Evolutionary conservation across 305 asterid genomes (phyloP), one percentile per base, ranked within the genome.

Genomic region (Fraxinus sp.): DNA sequence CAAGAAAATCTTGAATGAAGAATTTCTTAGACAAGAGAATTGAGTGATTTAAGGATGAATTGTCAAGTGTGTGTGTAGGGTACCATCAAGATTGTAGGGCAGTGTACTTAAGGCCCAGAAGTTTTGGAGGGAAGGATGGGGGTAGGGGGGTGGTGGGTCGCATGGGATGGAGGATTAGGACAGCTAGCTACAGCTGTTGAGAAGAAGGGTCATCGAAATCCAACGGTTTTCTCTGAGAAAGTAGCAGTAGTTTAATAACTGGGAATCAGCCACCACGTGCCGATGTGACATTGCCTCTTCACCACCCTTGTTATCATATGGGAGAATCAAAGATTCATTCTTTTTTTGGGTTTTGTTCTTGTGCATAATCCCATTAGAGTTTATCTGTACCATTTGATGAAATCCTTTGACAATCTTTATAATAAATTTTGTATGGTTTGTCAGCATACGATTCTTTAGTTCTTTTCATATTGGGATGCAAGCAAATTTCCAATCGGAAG

Each of bases 101-200:
- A 41, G 10, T 20, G 74, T 77, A 30, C 28, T 84, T 70, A 30
- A 75, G 89, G 86, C 52, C 74, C 74, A 77, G 80, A 84, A 80
- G 22, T 66, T 77, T 85, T 66, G 84, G 85, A 43, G 90, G 79
- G 87, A 22, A 82, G 72, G 75, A 70, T 2, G 1, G 4, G 79
- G 73, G 66, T 82, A 7, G 71, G 79, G 35, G 66, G 76, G 71
- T 36, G 0, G 55, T 11, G 59, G 80, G 73, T 81, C 93, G 91
- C 92, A 90, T 89, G 92, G 91, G 87, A 59, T 74, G 71, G 81
- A 80, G 88, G 85, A 77, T 85, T 59, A 59, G 89, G 85, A 92
- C 98, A 93, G 96, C 97, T 93, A 89, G 98, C 95, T 86, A 93
- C 96, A 92, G 96, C 98, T 92, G 93, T 68, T 33, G 83, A 33